Percentiles rank a stretch among this genome's conserved stretches.
These are phyloP conservation scores for Klebsormidium nitens DNA, from an alignment of 139 green algal species.

Conservation along the genomic window DNA sequence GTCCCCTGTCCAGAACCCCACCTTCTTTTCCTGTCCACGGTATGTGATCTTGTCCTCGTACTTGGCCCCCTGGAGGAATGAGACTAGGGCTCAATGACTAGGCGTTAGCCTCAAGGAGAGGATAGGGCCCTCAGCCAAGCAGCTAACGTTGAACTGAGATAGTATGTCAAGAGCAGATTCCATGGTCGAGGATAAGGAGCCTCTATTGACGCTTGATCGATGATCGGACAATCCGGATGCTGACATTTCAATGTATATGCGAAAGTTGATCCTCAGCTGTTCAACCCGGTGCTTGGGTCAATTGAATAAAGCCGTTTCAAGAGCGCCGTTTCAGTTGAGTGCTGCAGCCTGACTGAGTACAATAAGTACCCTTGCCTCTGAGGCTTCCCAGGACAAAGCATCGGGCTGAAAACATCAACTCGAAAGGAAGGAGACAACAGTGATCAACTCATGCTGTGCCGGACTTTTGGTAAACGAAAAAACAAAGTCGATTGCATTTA, in stretches of 20 bases:
- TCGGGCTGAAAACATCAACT: too few relatives aligned
- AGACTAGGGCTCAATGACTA: neutral
- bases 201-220: neutral
- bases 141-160: neutral
- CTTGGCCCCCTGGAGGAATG: conserved; percentile 5
- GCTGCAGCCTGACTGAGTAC: too few relatives aligned
- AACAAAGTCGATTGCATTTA: neutral
- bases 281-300: too few relatives aligned
- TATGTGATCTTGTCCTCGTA: conserved; percentile 23
- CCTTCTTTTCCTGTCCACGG: conserved; percentile 33
- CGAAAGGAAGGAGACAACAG: too few relatives aligned
- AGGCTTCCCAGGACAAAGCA: too few relatives aligned
- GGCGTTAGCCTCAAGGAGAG: neutral
- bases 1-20: conserved; percentile 24
- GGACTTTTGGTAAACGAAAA: neutral
- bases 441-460: neutral
- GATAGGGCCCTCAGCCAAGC: neutral
- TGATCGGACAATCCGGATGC: neutral
- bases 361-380: too few relatives aligned
- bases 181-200: neutral
- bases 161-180: neutral
- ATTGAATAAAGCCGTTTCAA: too few relatives aligned
- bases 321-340: too few relatives aligned
- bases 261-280: too few relatives aligned
- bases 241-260: neutral